Evolutionary conservation across 805 yeast genomes (phyloP), one percentile per base, ranked within the genome.

Genomic region (Barnettozyma sucrosica): DNA sequence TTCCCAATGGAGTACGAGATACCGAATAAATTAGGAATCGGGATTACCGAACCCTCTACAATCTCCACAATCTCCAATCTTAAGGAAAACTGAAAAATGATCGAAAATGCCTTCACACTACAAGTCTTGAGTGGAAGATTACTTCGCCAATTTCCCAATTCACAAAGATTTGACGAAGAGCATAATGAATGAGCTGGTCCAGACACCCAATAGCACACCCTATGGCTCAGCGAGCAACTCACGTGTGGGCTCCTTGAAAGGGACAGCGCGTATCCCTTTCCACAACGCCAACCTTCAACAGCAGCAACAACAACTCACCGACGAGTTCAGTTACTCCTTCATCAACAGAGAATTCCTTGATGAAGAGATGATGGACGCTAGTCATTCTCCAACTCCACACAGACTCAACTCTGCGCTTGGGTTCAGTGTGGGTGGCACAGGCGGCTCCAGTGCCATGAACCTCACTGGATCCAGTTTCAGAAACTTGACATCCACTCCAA

Each of bases 401-500:
- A 23, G 36, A 5, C 36, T 39, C 7, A 25, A 16, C 9, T 24
- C 42, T 26, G 37, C 21, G 9, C 21, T 34, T 8, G 42, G 42
- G 9, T 50, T 47, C 18, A 37, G 45, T 11, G 9, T 41, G 5
- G 49, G 51, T 34, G 37, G 23, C 10, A 23, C 9, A 21, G 37
- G 37, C 5, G 23, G 37, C 23, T 18, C 37, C 9, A 37, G 24
- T 13, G 41, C 48, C 4, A 21, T 43, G 41, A 5, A 33, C 2
- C 18, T 28, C 9, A 30, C 36, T 18, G 33, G 30, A n/a, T 19
- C 39, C 26, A 40, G 45, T 21, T 60, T 52, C 48, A 54, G 64
- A 45, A 60, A 60, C 37, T 24, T 57, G 34, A 57, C 64, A 0
- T 55, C 62, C 1, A 60, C 64, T 4, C 64, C 64, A 4, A 50